These are phyloP conservation scores for Leptographium radiaticola DNA, from an alignment of 2,329 filamentous ascomycete species.

Conservation along the genomic window DNA sequence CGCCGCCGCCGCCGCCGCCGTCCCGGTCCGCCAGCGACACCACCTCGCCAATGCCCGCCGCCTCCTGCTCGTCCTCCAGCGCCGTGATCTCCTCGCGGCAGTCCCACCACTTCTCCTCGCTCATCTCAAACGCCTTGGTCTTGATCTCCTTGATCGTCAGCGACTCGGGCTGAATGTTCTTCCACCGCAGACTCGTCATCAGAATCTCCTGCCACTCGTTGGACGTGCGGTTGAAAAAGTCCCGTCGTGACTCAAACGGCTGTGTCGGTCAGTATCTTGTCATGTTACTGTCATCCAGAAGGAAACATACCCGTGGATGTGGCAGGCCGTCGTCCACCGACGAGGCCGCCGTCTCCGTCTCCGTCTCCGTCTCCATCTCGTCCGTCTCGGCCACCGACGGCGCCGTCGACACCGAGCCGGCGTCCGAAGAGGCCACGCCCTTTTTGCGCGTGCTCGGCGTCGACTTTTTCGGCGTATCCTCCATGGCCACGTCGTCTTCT, in stretches of 20 bases:
- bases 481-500: constrained; percentile 37
- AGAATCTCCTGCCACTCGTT: constrained; percentile 84
- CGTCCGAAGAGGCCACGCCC: constrained; percentile 21
- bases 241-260: constrained; percentile 79
- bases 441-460: constrained; percentile 45
- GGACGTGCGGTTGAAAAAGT: constrained; percentile 83
- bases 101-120: constrained; percentile 99
- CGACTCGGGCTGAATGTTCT: constrained; percentile 51
- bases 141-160: constrained; percentile 83
- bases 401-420: constrained; percentile 31
- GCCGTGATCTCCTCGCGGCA: constrained; percentile 84
- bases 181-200: constrained; percentile 60
- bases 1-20: constrained; percentile 37
- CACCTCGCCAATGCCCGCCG: constrained; percentile 86
- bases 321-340: constrained; percentile 63
- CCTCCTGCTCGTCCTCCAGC: constrained; percentile 92
- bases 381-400: constrained; percentile 35
- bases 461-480: constrained; percentile 29
- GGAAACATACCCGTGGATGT: constrained; percentile 41
- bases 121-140: constrained; percentile 75
- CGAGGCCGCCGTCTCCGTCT: constrained; percentile 30
- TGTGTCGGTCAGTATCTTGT: constrained; percentile 20
- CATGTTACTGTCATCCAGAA: neutral
- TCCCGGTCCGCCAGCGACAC: constrained; percentile 70
- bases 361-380: constrained; percentile 33